Conservation (phyloP, 371 early-diverging fungal species). For the Gilbertella persicaria region DNA sequence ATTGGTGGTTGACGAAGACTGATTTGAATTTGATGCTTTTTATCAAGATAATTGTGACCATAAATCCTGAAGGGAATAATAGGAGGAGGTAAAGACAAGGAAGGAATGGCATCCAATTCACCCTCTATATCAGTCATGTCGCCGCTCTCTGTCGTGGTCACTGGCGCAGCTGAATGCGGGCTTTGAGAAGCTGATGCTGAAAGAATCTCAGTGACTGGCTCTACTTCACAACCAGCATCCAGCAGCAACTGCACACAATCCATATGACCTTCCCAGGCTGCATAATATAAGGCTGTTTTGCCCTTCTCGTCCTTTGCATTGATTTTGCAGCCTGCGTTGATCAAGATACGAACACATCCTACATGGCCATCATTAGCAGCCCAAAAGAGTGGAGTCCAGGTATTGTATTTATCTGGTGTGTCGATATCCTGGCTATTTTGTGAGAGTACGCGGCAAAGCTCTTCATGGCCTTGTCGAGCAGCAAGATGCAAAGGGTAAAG, state of each 20-base stretch:
- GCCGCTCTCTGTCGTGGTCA: constrained; percentile 8
- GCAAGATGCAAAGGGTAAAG: constrained; percentile 88
- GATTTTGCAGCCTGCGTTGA: constrained; percentile 80
- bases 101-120: constrained; percentile 77
- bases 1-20: constrained; percentile 63
- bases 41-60: constrained; percentile 93
- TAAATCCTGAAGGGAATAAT: constrained; percentile 96
- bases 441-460: constrained; percentile 73
- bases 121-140: not conserved
- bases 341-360: constrained; percentile 76
- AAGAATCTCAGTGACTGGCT: constrained; percentile 18
- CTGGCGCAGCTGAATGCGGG: not conserved
- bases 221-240: constrained; percentile 55
- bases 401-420: constrained; percentile 82
- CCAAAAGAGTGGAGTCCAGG: constrained; percentile 96
- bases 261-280: constrained; percentile 92
- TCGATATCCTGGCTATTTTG: constrained; percentile 75
- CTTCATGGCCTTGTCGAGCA: constrained; percentile 83
- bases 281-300: constrained; percentile 87
- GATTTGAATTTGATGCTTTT: constrained; percentile 81
- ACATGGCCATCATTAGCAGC: constrained; percentile 91
- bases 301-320: constrained; percentile 82
- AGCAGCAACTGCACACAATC: constrained; percentile 71
- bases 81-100: constrained; percentile 91
- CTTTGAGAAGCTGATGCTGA: constrained; percentile 8